Base-by-base conservation (phyloP, 805 yeast species). In the Candida sakaeoensis region DNA sequence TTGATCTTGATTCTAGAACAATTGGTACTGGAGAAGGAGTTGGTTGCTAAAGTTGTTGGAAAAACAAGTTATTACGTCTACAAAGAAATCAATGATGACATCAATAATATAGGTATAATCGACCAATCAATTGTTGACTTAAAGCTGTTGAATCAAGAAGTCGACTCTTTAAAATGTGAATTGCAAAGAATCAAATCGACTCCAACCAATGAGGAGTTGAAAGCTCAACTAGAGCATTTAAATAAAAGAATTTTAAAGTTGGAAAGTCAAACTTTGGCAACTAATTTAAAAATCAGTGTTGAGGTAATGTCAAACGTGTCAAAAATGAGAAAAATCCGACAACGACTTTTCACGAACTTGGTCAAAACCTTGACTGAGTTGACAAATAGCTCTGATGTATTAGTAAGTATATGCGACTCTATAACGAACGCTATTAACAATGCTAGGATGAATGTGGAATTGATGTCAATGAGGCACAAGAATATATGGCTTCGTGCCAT, bases 11-110 rank as follows among this genome's bases (percentile, higher is more conserved):
- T 69, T 1, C 42, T 75, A 26, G 74, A 72, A 2, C 44, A 46
- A 3, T 50, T 75, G 24, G 57, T 58, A 0, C 45, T 41, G 3
- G 54, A 62, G 8, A 59, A 55, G 0, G 63, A 60, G 38, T 56
- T 75, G 21, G 43, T 61, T 0, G 49, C 59, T 0, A 74, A 72
- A 46, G 37, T 58, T 5, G 70, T 69, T 41, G 80, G 79, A 0
- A 75, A 74, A 44, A 53, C 66, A 24, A 48, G 47, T 0, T 65
- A 71, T 18, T 73, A 72, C 38, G 65, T 70, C 21, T 71, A 70
- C 31, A 58, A 61, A n/a, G 68, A 70, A 41, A 46, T 54, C 6
- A 51, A 12, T 12, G n/a, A 14, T 15, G 35, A 39, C 17, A 34
- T 37, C 8, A 23, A 15, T 15, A 16, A 21, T 8, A 8, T 13